These are phyloP conservation scores for Zygosaccharomyces pseudobailii DNA, from an alignment of 1,139 yeast genomes.

Conservation along the genomic window DNA sequence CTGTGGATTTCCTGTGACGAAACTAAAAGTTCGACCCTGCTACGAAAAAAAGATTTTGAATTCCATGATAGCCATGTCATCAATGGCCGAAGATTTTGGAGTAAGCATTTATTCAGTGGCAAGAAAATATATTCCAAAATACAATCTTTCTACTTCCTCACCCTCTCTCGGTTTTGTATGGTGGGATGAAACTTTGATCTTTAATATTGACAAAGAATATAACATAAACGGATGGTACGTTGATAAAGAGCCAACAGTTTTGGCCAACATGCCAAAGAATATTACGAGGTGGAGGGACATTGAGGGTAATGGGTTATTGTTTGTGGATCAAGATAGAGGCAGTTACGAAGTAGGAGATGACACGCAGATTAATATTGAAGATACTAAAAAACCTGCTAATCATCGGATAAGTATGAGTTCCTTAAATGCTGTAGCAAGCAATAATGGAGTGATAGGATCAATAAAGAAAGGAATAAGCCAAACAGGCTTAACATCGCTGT, in stretches of 20 bases:
- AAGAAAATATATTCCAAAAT: conserved; percentile 71
- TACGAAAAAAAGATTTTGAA: conserved; percentile 39
- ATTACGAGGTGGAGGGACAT: conserved; percentile 34
- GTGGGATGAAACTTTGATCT: conserved; percentile 32
- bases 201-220: conserved; percentile 32
- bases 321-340: conserved; percentile 29
- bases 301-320: conserved; percentile 34
- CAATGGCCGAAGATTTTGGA: conserved; percentile 69
- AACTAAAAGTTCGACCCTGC: conserved; percentile 48
- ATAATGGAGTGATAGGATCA: conserved; percentile 8
- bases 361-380: conserved; percentile 2
- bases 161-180: conserved; percentile 34
- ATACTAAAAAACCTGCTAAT: conserved; percentile 3
- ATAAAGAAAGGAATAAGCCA: conserved; percentile 15
- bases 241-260: conserved; percentile 29
- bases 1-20: conserved; percentile 58
- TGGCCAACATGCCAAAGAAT: conserved; percentile 29
- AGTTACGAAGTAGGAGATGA: conserved; percentile 16
- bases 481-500: conserved; percentile 9
- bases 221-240: conserved; percentile 33
- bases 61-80: conserved; percentile 73
- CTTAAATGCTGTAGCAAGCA: conserved; percentile 1
- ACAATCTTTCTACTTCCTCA: conserved; percentile 37
- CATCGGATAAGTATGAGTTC: conserved; percentile 8
- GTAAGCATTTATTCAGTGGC: conserved; percentile 69